Base-by-base conservation (phyloP, 164 flowering plant species). In the Nymphaea thermarum region DNA sequence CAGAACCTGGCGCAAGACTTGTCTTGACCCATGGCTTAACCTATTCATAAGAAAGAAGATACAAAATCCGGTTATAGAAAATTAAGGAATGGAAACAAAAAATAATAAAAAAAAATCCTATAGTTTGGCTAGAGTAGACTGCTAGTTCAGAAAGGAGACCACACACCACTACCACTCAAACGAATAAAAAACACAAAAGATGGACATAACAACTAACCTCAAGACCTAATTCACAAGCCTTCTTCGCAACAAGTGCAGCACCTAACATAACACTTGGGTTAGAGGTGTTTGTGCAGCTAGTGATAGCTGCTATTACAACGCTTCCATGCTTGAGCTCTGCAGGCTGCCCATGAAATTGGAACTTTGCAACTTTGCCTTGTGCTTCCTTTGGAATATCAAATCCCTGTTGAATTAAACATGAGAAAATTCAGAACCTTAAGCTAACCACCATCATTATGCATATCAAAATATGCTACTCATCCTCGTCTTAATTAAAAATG, bases 261-360 rank as follows among this genome's bases (percentile, higher is more conserved):
- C 91, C 97, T 76, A 91, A 86, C 97, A 89, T 87, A 41, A 91
- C 97, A 80, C 90, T 91, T 41, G 95, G 95, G 70, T 91, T 91
- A 62, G 97, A 91, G 60, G 95, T 91, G 71, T 91, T 91, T 41
- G 97, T 89, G 76, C 95, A 91, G 73, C 97, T 91, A 64, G 97
- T 89, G 67, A 91, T 91, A 44, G 97, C 97, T 43, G 95, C 97
- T 66, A 91, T 91, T 42, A 91, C 95, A 72, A 88, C 93, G 79
- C 85, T 84, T 44, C 95, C 95, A 77, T 91, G 97, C 72, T 80
- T 87, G 68, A 90, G 87, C 67, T 88, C 82, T 43, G 92, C 92
- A 59, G 82, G 84, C 57, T 84, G 79, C 41, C 91, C 94, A 69
- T 88, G 74, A 75, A 84, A 87, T 43, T 77, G 68, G 75, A 90